Evolutionary conservation across 768 basidiomycete species (phyloP), one percentile per base, ranked within the genome.

Genomic region (Tylopilus intermedius): DNA sequence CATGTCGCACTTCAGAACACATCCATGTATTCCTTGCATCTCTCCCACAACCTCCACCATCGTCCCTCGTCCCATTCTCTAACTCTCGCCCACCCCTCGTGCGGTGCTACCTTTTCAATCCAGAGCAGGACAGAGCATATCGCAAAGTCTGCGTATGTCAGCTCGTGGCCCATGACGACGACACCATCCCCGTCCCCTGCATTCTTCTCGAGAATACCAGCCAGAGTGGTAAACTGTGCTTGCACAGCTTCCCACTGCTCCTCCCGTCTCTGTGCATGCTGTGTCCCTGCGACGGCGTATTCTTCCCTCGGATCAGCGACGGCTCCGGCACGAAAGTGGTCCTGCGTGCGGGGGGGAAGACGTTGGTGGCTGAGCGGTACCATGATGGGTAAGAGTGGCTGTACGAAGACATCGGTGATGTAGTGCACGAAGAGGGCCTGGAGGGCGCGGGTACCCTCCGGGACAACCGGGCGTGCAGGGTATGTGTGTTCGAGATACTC

Each of bases 91-190:
- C 87, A 90, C 13, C 83, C 84, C 56, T 88, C 84, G 51, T 84
- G 81, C n/a, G 83, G 77, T 4, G 84, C 79, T 62, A 88, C 80
- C 45, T 79, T 74, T 63, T 88, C 81, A 39, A 88, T 82, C 86
- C 85, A 90, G 43, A 88, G 77, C 39, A 89, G 67, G 15, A 86
- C 77, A 0, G 87, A 79, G 58, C 84, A 86, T 21, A 90, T 67
- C 5, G 84, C 81, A 62, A 89, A 88, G 58, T 89, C 87, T 2
- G 84, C 84, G 58, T 88, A 87, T 9, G 79, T 80, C 46, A 88
- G 74, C 18, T 85, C 81, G 33, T 75, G 71, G 4, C 86, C 87
- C 76, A 81, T 82, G 14, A 71, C 80, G 32, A 87, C 82, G 9
- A 79, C 70, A 2, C 83, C 83, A 56, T 85, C 71, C 3, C 82